Base-by-base conservation (phyloP, 352 stramenopile species). In the Peronosclerospora sorghi region DNA sequence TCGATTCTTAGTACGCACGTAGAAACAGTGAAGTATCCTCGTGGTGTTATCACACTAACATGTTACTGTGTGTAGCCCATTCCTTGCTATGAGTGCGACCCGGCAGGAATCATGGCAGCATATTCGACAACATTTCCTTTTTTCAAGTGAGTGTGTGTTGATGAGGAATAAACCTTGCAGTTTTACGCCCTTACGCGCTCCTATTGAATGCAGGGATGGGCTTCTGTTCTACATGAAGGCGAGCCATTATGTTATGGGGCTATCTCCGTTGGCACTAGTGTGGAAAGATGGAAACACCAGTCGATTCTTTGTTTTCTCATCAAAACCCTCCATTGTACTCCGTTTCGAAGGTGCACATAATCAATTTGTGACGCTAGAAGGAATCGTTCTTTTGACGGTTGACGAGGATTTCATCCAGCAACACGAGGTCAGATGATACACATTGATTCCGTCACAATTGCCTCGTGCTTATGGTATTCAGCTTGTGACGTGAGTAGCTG, bases 141-240 rank as follows among this genome's bases (percentile, higher is more conserved):
- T 52, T 63, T 92, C 50, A 90, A 89, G 81, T 91, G 51, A 20
- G 70, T n/a, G n/a, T 61, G 32, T 32, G 3, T 4, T 39, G 27
- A 10, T 35, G 8, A 36, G 20, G 5, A 39, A 8, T 21, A 14
- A 32, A 32, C 28, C 32, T 17, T 42, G 20, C 13, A 41, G 2
- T 38, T 14, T 34, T 43, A n/a, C 32, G 12, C 34, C 23, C 14
- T 51, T 21, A 43, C 35, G 9, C 12, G 35, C 45, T 38, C 8
- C 19, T 52, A 19, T 50, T 2, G 4, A 19, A 32, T 35, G 6
- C 49, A 94, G 82, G 49, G 86, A 96, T 47, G 86, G 85, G 1
- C 60, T 96, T 24, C 47, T 96, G 7, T 96, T 96, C 40, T 86
- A 86, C 59, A 73, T 87, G 61, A 96, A 96, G 50, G 67, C 76